phyloP scores from a whole-genome alignment of 306 rosid species.

The apple (Malus domestica) region ASM211411v1 NC_041797.1:2773501-2774000 shows the following conservation, averaged over 20 bases:
- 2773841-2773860: slow-evolving; percentile 57
- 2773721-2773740: slow-evolving; percentile 72
- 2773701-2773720: slow-evolving; percentile 69
- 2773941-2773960: slow-evolving; percentile 71
- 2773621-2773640: not conserved
- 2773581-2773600: not conserved
- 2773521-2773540: not conserved
- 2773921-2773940: slow-evolving; percentile 74
- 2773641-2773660: slow-evolving; percentile 56
- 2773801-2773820: slow-evolving; percentile 53
- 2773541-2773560: not conserved
- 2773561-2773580: not conserved
- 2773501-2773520: not conserved
- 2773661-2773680: slow-evolving; percentile 1
- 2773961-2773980: slow-evolving; percentile 65
- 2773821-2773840: slow-evolving; percentile 55
- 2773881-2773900: slow-evolving; percentile 89
- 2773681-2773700: slow-evolving; percentile 40
- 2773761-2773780: slow-evolving; percentile 53
- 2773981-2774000: slow-evolving; percentile 53
- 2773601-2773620: not conserved
- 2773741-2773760: slow-evolving; percentile 62
- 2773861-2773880: slow-evolving; percentile 71
- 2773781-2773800: slow-evolving; percentile 76
- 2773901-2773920: slow-evolving; percentile 91